A percentile compares a stretch with the other conserved stretches of the same genome.
phyloP scores from a whole-genome alignment of 75 land plant species.

The Pinus tabuliformis region DNA sequence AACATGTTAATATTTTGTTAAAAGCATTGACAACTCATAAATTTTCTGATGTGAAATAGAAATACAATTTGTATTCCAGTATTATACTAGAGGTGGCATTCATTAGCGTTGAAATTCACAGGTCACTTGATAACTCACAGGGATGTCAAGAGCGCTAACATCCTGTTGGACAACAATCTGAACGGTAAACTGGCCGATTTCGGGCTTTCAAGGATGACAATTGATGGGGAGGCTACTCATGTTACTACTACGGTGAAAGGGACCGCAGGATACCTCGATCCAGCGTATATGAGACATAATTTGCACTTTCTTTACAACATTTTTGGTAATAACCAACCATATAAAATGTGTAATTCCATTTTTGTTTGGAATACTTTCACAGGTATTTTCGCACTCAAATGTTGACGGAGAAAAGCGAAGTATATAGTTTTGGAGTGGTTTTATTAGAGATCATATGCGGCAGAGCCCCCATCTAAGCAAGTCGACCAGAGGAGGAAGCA shows the following conservation, averaged over 20 bases:
- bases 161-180: constrained; percentile 23
- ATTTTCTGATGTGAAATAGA: too few relatives aligned
- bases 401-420: constrained; percentile 14
- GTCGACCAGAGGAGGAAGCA: background rate
- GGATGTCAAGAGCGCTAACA: constrained; percentile 38
- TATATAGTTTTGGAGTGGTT: constrained; percentile 19
- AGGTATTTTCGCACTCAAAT: constrained; percentile 7
- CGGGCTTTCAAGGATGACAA: constrained; percentile 31
- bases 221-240: constrained; percentile 20
- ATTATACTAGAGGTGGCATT: too few relatives aligned
- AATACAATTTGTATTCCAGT: too few relatives aligned
- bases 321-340: background rate
- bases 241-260: constrained; percentile 28
- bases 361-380: too few relatives aligned
- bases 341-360: too few relatives aligned
- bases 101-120: too few relatives aligned
- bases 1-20: too few relatives aligned
- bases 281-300: constrained; percentile 18
- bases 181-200: constrained; percentile 34
- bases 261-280: constrained; percentile 37
- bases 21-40: too few relatives aligned
- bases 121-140: too few relatives aligned
- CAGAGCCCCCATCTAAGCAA: background rate
- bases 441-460: constrained; percentile 5
- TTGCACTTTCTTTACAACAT: background rate